Evolutionary conservation across 1,284 basidiomycete species (phyloP), one percentile per base, ranked within the genome.

Genomic region (Macrocystidia cucumis): DNA sequence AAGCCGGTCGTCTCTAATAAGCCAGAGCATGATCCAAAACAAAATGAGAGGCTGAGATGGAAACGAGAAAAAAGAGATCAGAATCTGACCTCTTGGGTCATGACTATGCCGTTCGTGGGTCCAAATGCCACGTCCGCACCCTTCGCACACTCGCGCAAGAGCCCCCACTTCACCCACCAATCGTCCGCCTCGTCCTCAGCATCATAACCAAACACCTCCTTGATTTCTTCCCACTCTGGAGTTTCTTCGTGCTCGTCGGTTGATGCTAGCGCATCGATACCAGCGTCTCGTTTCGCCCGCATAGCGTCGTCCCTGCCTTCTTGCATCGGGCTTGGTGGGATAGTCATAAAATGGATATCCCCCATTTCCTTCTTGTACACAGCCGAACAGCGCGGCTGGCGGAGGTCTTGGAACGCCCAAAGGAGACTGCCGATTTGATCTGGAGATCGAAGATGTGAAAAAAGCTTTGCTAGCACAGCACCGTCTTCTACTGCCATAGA

Each of bases 401-500:
- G 62, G 8, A 78, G 52, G 36, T 75, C 70, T 43, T 73, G 64
- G 40, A 73, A 63, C 0, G 71, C 75, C 40, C 59, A 56, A 5
- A 78, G 56, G 47, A 77, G 68, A 19, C 48, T 57, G 1, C 48
- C 44, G 44, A 79, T 74, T 43, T 80, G 75, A 12, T 69, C 67
- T n/a, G 54, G 44, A 1, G 54, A 47, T 33, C 55, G 55, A 3
- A 80, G 54, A 48, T 75, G 71, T 5, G 69, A 67, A 50, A 80
- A 77, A 3, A 80, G 54, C 28, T 65, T 69, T 12, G 65, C 78
- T 5, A 79, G 60, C 5, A 72, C 67, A 2, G 71, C 71, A 3
- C 62, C 72, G 41, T 79, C 77, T 51, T 78, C 76, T 3, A 76
- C 48, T 4, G 64, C 55, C 52, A 78, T 65, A 5, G 65, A 66